A percentile compares a stretch with the other conserved stretches of the same genome.
Conservation (phyloP, 2,329 filamentous ascomycete species). For the Chaetomium olivaceum region DNA sequence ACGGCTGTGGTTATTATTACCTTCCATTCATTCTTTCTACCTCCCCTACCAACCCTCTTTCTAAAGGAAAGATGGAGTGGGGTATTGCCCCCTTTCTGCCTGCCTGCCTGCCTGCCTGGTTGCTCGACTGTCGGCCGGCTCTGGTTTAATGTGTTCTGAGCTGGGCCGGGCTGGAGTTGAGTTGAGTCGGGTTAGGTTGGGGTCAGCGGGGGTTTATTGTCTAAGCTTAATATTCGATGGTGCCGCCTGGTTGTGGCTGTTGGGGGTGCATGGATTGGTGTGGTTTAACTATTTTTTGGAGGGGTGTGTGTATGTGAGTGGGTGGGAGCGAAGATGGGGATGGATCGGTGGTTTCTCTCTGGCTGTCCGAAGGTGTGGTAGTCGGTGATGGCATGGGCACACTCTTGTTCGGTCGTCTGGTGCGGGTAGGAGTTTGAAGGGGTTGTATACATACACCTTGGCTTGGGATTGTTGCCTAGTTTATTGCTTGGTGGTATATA, state of each 20-base stretch:
- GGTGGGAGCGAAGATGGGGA: neutral
- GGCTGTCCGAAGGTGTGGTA: neutral
- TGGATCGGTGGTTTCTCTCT: too few relatives aligned
- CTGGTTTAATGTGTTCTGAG: too few relatives aligned
- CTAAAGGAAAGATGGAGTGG: neutral
- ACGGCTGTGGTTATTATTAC: neutral
- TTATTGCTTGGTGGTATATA: neutral
- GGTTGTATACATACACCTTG: neutral
- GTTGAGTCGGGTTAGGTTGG: neutral
- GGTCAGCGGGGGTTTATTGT: conserved; percentile 17
- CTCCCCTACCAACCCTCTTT: neutral
- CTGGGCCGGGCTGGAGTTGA: too few relatives aligned
- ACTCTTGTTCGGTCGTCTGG: too few relatives aligned
- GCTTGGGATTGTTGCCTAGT: neutral
- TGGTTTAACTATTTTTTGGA: neutral
- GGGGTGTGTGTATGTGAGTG: neutral
- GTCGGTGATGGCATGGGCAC: too few relatives aligned
- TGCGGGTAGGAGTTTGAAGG: neutral
- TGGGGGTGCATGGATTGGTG: conserved; percentile 13
- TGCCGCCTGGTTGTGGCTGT: conserved; percentile 26
- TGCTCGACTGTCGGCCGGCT: too few relatives aligned
- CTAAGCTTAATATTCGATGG: conserved; percentile 23
- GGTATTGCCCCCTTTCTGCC: neutral
- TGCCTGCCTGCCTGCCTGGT: too few relatives aligned
- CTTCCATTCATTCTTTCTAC: neutral